Percentiles rank a stretch among this genome's conserved stretches.
Evolutionary conservation across 306 rosid genomes (phyloP).

Genomic region (Citrullus amarus): DNA sequence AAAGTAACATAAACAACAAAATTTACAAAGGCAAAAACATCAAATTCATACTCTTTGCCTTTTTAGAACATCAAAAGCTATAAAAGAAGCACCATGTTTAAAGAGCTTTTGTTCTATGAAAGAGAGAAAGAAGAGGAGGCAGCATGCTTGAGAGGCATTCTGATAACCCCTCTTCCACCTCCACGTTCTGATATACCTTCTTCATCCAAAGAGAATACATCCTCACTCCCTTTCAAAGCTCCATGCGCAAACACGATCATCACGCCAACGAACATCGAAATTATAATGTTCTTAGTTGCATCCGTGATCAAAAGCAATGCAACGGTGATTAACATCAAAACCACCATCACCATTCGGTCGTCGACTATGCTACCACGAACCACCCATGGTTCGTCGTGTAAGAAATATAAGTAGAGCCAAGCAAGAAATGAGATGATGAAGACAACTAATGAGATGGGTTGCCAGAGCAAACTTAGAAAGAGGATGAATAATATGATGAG

Average conservation of each 20-base stretch:
- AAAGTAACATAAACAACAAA: background rate
- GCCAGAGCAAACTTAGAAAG: constrained; percentile 44
- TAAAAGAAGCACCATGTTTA: background rate
- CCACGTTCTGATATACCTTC: constrained; percentile 18
- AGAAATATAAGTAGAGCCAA: constrained; percentile 42
- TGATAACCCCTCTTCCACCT: constrained; percentile 16
- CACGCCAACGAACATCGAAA: constrained; percentile 24
- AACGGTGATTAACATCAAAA: constrained; percentile 22
- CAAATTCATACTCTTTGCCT: background rate
- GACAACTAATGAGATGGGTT: constrained; percentile 37
- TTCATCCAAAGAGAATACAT: constrained; percentile 32
- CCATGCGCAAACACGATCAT: constrained; percentile 32
- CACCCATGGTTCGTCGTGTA: constrained; percentile 33
- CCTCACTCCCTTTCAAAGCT: constrained; percentile 37
- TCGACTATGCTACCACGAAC: constrained; percentile 24
- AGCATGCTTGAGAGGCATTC: constrained; percentile 46
- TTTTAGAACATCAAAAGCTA: background rate
- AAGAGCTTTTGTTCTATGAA: constrained; percentile 7
- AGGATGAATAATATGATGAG: constrained; percentile 24
- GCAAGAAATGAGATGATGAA: constrained; percentile 23
- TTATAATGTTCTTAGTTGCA: constrained; percentile 29
- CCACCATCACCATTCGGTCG: constrained; percentile 22
- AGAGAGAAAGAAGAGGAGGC: constrained; percentile 50
- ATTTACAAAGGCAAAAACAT: background rate
- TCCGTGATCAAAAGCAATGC: constrained; percentile 26